A percentile compares a stretch with the other conserved stretches of the same genome.
These are phyloP conservation scores for Ophiocordyceps camponoti-saundersi DNA, from an alignment of 2,329 filamentous ascomycete genomes.

Conservation along the genomic window DNA sequence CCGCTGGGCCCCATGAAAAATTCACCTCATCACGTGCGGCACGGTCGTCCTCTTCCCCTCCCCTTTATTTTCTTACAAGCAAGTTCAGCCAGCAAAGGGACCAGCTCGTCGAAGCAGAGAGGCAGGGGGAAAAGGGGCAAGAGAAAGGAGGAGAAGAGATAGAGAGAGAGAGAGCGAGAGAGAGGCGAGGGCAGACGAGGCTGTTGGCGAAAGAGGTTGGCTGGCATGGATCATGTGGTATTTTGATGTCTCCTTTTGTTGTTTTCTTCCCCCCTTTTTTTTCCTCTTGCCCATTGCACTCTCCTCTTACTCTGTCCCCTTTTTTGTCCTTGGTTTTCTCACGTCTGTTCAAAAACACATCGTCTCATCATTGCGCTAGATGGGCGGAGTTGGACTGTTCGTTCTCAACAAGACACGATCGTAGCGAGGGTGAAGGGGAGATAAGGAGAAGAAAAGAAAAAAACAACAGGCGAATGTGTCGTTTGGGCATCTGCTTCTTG, in stretches of 20 bases:
- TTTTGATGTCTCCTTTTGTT: background rate
- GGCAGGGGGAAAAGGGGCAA: background rate
- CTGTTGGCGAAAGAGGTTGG: slow-evolving; percentile 1
- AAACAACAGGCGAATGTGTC: background rate
- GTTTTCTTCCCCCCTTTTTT: slow-evolving; percentile 4
- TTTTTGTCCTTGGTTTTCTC: slow-evolving; percentile 2
- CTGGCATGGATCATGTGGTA: slow-evolving; percentile 3
- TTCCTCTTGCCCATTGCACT: background rate
- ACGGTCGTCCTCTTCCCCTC: background rate
- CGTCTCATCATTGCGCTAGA: slow-evolving; percentile 10
- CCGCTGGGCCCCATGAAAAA: background rate
- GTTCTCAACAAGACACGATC: slow-evolving; percentile 6
- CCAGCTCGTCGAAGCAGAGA: background rate
- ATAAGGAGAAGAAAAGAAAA: background rate
- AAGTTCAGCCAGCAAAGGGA: background rate
- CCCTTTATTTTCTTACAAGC: too few species aligned
- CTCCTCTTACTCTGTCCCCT: slow-evolving; percentile 3
- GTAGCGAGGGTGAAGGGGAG: slow-evolving; percentile 6
- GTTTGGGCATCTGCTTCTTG: background rate
- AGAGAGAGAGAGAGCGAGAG: background rate
- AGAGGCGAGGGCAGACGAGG: background rate
- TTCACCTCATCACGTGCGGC: slow-evolving; percentile 1
- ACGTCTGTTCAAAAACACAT: slow-evolving; percentile 3
- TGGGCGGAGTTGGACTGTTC: slow-evolving; percentile 10
- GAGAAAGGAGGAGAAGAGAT: background rate